These are phyloP conservation scores for Mycosphaerella arachidis DNA, from an alignment of 2,329 filamentous ascomycete genomes.

Conservation along the genomic window DNA sequence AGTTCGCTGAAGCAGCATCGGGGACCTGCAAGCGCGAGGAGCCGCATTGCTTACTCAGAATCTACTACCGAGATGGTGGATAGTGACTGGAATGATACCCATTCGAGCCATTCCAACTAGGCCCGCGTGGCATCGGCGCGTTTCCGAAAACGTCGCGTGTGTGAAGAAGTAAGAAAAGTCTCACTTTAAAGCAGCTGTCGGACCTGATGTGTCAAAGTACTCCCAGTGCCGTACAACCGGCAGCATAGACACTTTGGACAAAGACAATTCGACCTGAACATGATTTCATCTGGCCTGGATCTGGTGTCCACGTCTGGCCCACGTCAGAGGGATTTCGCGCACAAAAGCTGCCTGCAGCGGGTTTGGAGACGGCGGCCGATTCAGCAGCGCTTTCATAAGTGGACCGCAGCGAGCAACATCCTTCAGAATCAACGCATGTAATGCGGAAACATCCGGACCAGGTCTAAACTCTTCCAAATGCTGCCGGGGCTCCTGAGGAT, in stretches of 20 bases:
- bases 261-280: background rate
- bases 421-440: background rate
- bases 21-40: background rate
- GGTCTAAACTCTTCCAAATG: background rate
- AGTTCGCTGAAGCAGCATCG: background rate
- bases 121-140: background rate
- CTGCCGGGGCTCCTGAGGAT: background rate
- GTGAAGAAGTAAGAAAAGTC: too few relatives aligned
- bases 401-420: background rate
- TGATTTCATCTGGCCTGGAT: background rate
- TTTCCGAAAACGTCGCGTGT: too few relatives aligned
- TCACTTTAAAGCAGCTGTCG: too few relatives aligned
- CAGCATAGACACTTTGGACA: background rate
- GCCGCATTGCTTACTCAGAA: background rate
- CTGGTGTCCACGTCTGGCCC: background rate
- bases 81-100: conserved; percentile 9
- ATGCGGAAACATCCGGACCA: background rate
- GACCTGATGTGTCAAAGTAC: too few relatives aligned
- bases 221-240: too few relatives aligned
- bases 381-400: background rate
- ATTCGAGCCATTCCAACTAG: background rate
- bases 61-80: background rate
- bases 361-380: background rate
- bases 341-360: too few relatives aligned
- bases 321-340: background rate